Base-by-base conservation (phyloP, 2,329 filamentous ascomycete species). In the Gaeumannomyces sp. region DNA sequence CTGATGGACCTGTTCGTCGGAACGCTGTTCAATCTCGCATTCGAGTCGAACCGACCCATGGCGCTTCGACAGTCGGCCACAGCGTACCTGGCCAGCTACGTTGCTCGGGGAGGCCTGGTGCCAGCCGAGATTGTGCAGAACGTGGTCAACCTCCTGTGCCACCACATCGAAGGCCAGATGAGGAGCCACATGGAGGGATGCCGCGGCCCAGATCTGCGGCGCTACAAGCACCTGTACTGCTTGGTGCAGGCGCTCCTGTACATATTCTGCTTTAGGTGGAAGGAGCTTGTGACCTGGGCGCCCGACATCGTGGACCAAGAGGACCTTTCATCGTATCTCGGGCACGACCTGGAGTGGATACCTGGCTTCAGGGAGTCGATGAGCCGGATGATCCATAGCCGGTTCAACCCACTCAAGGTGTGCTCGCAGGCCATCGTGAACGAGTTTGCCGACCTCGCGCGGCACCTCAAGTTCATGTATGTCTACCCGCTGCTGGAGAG, bases 251-350 rank as follows among this genome's bases (percentile, higher is more conserved):
- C 93, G 1, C 81, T 96, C 3, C 84, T 97, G 29, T 97, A 97
- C 79, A 94, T 96, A 66, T 97, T 96, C 73, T 99, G 95, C 80
- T 99, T 99, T 81, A 89, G 95, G 64, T 99, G 95, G 95, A 89
- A 92, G 67, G 94, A 98, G 72, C 82, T 99, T 60, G 89, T 92
- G 65, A 80, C 85, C 27, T 83, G 85, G 1, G 84, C 83, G 4
- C 80, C 85, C 1, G 82, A 87, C 66, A 80, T 77, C 67, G 83
- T 85, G 65, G 90, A 85, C 76, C 85, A 80, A 68, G 89, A 85
- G 66, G 86, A 89, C 66, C 79, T 81, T 14, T 78, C 81, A 1
- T 85, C 83, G 1, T 88, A 85, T 69, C 77, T 87, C 25, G 83
- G 88, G 3, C 87, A 89, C 69, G 91, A 96, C 65, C 86, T 96